Conservation (phyloP, 2,329 filamentous ascomycete species). For the Cryphonectria parasitica region DNA sequence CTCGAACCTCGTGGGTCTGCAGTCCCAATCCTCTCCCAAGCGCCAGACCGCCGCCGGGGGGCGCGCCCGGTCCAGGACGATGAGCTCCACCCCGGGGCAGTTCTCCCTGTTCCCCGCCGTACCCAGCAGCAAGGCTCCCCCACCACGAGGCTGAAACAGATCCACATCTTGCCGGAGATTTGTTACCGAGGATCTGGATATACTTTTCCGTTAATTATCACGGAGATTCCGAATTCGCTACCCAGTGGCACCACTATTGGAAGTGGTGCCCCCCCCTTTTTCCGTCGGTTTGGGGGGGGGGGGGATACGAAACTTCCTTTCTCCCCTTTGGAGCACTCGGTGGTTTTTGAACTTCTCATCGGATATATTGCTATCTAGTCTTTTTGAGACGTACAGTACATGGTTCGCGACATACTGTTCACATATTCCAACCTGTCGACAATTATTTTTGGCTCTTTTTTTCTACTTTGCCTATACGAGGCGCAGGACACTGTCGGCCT, state of each 20-base stretch:
- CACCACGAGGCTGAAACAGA: constrained; percentile 24
- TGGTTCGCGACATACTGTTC: background rate
- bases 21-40: constrained; percentile 33
- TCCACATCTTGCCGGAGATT: background rate
- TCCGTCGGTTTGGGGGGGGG: background rate
- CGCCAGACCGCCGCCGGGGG: constrained; percentile 34
- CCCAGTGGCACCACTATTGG: background rate
- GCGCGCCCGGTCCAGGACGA: constrained; percentile 50
- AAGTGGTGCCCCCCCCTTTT: background rate
- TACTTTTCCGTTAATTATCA: background rate
- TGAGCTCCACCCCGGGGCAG: constrained; percentile 51
- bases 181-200: background rate
- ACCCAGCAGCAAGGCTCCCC: constrained; percentile 16
- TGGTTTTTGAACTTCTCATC: background rate
- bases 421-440: background rate
- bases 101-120: constrained; percentile 49
- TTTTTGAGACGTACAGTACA: background rate
- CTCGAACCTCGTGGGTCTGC: constrained; percentile 33
- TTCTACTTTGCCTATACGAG: background rate
- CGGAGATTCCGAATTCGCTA: background rate
- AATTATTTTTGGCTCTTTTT: background rate
- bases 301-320: background rate
- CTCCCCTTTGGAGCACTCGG: background rate
- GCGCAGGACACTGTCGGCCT: background rate
- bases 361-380: constrained; percentile 7